These are phyloP conservation scores for Fusarium armeniacum DNA, from an alignment of 2,329 filamentous ascomycete species.

Conservation along the genomic window DNA sequence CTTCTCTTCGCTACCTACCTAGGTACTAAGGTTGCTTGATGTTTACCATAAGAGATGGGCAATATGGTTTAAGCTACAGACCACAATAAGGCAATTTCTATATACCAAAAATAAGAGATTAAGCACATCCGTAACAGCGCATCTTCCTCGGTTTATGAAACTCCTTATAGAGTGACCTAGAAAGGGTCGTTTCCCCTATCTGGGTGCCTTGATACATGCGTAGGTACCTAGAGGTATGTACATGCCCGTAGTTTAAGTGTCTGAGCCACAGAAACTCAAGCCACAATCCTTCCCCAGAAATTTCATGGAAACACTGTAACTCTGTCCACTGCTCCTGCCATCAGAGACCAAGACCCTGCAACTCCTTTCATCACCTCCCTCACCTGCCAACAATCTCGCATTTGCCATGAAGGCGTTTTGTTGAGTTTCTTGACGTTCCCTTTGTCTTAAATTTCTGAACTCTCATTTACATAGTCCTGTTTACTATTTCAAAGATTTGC, in stretches of 20 bases:
- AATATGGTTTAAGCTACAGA: not conserved
- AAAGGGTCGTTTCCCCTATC: not conserved
- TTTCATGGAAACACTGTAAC: constrained; percentile 35
- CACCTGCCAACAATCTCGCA: constrained; percentile 17
- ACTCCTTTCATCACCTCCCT: constrained; percentile 42
- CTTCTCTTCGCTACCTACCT: not conserved
- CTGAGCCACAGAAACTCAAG: constrained; percentile 31
- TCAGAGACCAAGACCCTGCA: constrained; percentile 34
- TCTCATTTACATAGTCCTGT: constrained; percentile 4
- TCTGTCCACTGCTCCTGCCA: constrained; percentile 37
- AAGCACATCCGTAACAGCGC: not conserved
- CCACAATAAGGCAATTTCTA: not conserved
- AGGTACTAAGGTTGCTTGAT: not conserved
- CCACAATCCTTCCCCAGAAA: constrained; percentile 40
- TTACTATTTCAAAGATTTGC: constrained; percentile 4
- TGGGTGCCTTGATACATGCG: not conserved
- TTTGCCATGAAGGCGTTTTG: constrained; percentile 36
- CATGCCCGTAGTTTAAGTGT: constrained; percentile 15
- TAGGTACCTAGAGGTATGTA: not conserved
- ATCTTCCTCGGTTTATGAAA: not conserved
- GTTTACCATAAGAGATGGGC: no score
- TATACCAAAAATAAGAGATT: not conserved
- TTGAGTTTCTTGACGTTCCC: constrained; percentile 19
- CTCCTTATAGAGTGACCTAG: constrained; percentile 2
- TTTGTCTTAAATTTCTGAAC: constrained; percentile 4